Conservation (phyloP, 768 basidiomycete species). For the Agrocybe praecox region DNA sequence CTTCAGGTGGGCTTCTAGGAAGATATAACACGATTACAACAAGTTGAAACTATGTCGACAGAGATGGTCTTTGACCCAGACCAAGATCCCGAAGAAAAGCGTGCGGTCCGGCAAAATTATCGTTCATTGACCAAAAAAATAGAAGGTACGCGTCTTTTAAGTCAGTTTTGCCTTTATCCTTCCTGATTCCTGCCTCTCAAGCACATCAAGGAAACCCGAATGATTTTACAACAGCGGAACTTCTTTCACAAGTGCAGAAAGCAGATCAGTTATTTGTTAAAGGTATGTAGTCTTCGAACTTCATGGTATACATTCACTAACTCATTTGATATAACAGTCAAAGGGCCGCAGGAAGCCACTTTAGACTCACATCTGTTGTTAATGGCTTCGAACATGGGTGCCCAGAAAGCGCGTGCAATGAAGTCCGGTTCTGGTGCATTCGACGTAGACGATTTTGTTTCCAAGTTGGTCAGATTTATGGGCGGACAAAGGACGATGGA, state of each 20-base stretch:
- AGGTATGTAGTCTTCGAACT: constrained; percentile 35
- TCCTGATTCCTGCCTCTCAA: constrained; percentile 10
- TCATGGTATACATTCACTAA: background rate
- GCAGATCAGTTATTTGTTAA: constrained; percentile 68
- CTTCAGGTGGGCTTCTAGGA: constrained; percentile 12
- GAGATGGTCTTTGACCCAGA: constrained; percentile 76
- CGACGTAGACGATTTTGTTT: constrained; percentile 89
- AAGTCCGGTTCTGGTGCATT: constrained; percentile 88
- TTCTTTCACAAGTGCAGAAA: constrained; percentile 55
- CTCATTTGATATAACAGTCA: constrained; percentile 44
- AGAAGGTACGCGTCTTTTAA: constrained; percentile 51
- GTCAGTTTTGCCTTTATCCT: too few relatives aligned
- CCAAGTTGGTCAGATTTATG: constrained; percentile 75
- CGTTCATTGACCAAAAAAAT: constrained; percentile 64
- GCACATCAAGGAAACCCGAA: constrained; percentile 54
- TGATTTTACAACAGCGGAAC: constrained; percentile 56
- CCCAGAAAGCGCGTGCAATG: constrained; percentile 89
- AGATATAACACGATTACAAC: background rate
- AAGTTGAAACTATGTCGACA: constrained; percentile 1
- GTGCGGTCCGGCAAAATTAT: constrained; percentile 73
- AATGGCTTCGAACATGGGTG: constrained; percentile 75
- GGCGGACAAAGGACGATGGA: constrained; percentile 60
- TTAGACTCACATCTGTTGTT: constrained; percentile 85
- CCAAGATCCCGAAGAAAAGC: constrained; percentile 81
- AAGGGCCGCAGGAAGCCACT: constrained; percentile 85